phyloP scores from a whole-genome alignment of 2,329 filamentous ascomycete species.

The Myotisia sp. region DNA sequence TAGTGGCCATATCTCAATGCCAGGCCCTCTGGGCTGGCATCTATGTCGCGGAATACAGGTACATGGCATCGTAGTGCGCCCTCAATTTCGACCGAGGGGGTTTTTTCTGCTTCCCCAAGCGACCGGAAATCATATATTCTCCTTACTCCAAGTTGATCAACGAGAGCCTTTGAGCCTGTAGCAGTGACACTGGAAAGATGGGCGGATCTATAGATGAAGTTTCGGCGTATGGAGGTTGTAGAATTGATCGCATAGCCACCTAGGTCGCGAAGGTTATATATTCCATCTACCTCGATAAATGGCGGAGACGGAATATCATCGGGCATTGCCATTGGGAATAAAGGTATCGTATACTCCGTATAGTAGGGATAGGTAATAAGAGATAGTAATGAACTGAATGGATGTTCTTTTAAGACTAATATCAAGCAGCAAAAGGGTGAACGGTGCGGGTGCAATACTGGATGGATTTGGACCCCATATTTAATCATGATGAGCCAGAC shows the following conservation, averaged over 20 bases:
- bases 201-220: constrained; percentile 53
- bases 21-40: constrained; percentile 51
- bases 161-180: constrained; percentile 39
- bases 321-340: neutral
- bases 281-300: constrained; percentile 34
- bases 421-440: too few species aligned
- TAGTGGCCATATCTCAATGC: constrained; percentile 49
- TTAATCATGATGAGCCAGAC: too few species aligned
- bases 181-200: constrained; percentile 48
- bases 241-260: constrained; percentile 41
- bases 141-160: constrained; percentile 41
- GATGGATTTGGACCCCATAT: too few species aligned
- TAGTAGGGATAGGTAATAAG: too few species aligned
- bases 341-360: neutral
- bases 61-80: constrained; percentile 43
- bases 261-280: constrained; percentile 55
- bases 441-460: too few species aligned
- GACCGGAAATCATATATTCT: constrained; percentile 57
- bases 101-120: constrained; percentile 28
- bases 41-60: constrained; percentile 50
- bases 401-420: too few species aligned
- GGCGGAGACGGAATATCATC: constrained; percentile 11
- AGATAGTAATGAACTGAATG: too few species aligned
- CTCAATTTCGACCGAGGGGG: constrained; percentile 34
- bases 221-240: constrained; percentile 33